Evolutionary conservation across 1,284 basidiomycete genomes (phyloP).

Genomic region (Irpex sp.): DNA sequence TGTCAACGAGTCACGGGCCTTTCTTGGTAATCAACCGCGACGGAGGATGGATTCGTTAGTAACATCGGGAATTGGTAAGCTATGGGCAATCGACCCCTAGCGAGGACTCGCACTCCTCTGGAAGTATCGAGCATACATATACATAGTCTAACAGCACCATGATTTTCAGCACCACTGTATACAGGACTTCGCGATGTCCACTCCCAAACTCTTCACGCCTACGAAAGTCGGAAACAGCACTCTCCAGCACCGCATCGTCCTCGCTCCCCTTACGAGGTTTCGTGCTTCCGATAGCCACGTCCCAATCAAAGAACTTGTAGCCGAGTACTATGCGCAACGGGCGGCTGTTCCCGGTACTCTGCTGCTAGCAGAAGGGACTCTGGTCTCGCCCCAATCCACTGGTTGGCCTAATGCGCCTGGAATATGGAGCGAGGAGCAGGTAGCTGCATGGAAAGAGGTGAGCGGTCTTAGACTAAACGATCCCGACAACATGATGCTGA

Average conservation of each 20-base stretch:
- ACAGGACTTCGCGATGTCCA: too few relatives aligned
- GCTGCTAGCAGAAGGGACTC: slow-evolving; percentile 43
- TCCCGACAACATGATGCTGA: too few relatives aligned
- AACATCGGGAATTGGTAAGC: too few relatives aligned
- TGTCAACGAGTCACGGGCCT: too few relatives aligned
- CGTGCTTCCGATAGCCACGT: slow-evolving; percentile 28
- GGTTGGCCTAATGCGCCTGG: slow-evolving; percentile 35
- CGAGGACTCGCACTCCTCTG: too few relatives aligned
- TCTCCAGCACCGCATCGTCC: slow-evolving; percentile 39
- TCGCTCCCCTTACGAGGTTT: slow-evolving; percentile 42
- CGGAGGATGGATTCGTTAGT: too few relatives aligned
- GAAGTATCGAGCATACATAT: too few relatives aligned
- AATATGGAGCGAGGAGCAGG: slow-evolving; percentile 40
- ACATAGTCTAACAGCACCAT: too few relatives aligned
- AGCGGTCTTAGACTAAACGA: not conserved
- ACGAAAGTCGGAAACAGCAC: not conserved
- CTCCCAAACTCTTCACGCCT: too few relatives aligned
- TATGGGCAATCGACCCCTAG: too few relatives aligned
- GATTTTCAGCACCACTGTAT: too few relatives aligned
- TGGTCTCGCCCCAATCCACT: slow-evolving; percentile 34
- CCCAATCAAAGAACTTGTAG: slow-evolving; percentile 23
- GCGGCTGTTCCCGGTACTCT: slow-evolving; percentile 35
- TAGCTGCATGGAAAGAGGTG: slow-evolving; percentile 42
- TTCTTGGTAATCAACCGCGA: too few relatives aligned
- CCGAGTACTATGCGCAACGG: slow-evolving; percentile 35